Evolutionary conservation across 208 protist species (phyloP).

Genomic region (Trypanosoma scelopori): DNA sequence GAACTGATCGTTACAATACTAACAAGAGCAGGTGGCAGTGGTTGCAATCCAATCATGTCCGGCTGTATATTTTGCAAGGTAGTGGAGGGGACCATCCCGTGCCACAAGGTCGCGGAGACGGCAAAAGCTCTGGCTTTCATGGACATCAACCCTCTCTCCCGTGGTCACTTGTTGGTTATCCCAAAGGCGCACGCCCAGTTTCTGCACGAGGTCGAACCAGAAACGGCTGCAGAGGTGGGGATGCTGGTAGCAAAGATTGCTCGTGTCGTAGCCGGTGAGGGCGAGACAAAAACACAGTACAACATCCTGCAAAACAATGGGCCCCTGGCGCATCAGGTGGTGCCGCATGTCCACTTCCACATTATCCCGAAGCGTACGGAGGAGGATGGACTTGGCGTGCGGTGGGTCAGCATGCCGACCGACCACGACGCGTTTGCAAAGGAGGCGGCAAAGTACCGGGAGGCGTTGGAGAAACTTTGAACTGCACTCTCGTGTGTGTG

Average conservation of each 20-base stretch:
- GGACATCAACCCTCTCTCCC: constrained; percentile 85
- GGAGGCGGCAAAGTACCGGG: constrained; percentile 60
- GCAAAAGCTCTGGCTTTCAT: constrained; percentile 82
- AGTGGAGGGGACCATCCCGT: constrained; percentile 73
- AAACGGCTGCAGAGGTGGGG: constrained; percentile 71
- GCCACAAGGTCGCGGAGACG: constrained; percentile 85
- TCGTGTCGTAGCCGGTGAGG: constrained; percentile 60
- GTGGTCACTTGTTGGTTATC: constrained; percentile 84
- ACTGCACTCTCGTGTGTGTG: background rate
- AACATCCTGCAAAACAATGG: constrained; percentile 95
- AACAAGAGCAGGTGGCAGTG: background rate
- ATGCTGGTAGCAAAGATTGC: constrained; percentile 51
- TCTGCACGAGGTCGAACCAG: constrained; percentile 75
- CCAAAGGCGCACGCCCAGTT: constrained; percentile 77
- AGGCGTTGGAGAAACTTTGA: constrained; percentile 55
- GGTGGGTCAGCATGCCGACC: constrained; percentile 65
- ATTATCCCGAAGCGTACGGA: constrained; percentile 86
- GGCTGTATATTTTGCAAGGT: constrained; percentile 90
- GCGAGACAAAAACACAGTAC: constrained; percentile 69
- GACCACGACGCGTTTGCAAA: constrained; percentile 58
- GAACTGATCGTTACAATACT: background rate
- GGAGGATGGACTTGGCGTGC: constrained; percentile 60
- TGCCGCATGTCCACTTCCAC: constrained; percentile 94
- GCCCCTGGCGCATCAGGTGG: constrained; percentile 86
- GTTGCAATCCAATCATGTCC: constrained; percentile 22